Base-by-base conservation (phyloP, 768 basidiomycete species). In the Coprinopsis sp. region DNA sequence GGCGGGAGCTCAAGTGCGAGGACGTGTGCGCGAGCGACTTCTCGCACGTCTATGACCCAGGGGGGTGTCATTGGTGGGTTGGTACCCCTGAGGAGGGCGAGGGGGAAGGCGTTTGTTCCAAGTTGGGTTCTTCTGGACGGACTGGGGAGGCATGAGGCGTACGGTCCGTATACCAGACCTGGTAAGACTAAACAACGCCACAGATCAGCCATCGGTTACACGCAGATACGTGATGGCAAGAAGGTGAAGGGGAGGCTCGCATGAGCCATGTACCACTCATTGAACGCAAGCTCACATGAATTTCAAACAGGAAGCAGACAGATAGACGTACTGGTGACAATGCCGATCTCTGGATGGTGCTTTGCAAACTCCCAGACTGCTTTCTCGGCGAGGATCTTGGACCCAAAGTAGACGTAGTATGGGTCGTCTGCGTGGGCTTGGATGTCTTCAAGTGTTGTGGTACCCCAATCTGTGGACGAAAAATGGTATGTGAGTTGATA, bases 351-450 rank as follows among this genome's bases (percentile, higher is more conserved):
- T n/a, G 70, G 65, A 47, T 74, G 66, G 22, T 63, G 54, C 30
- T 56, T 53, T 4, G 64, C 71, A 40, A 71, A 72, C 8, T 68
- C 58, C 72, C 73, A 74, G 6, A 67, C 59, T 1, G 70, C 69
- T 22, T 55, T 53, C 53, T 77, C 74, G 2, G 70, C 66, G 3
- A 71, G 53, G 12, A 61, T 59, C 49, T 77, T 77, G 12, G 70
- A 62, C 11, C 64, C 63, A 29, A 65, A 61, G 56, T 77, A 77
- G 29, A 65, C 56, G 36, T 64, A 69, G 27, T 58, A 58, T 8
- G 60, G 58, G 34, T 60, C 50, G 0, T 58, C 56, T 18, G 58
- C 56, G 16, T 63, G 54, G n/a, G 51, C 51, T 28, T 56, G 47
- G 2, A 62, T 61, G 27, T 71, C 64, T 36, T 69, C 65, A 13